phyloP scores from a whole-genome alignment of 2,329 filamentous ascomycete genomes.

The Colletotrichum orchidophilum region DNA sequence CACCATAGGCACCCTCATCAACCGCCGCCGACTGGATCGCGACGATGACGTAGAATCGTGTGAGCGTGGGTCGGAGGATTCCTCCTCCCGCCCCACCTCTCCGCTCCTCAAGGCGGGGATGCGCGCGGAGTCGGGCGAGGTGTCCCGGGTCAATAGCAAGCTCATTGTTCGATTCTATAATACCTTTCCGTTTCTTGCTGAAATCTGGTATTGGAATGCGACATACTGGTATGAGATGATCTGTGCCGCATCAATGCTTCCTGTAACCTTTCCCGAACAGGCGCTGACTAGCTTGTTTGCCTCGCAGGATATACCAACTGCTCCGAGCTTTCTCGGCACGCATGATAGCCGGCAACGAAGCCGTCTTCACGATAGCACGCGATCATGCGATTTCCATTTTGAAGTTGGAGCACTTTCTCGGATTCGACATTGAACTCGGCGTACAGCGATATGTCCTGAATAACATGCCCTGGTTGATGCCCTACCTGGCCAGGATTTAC shows the following conservation, averaged over 20 bases:
- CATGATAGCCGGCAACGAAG: conserved; percentile 48
- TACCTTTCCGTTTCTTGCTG: conserved; percentile 44
- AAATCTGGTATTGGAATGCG: conserved; percentile 50
- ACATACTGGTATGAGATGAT: conserved; percentile 43
- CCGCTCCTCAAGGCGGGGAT: conserved; percentile 30
- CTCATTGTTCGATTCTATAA: conserved; percentile 40
- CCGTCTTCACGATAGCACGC: conserved; percentile 48
- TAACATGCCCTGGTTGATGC: conserved; percentile 47
- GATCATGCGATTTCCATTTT: conserved; percentile 53
- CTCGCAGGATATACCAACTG: conserved; percentile 51
- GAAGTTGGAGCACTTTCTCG: conserved; percentile 45
- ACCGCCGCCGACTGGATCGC: conserved; percentile 22
- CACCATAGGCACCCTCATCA: conserved; percentile 33
- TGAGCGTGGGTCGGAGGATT: conserved; percentile 29
- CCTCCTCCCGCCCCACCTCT: conserved; percentile 12
- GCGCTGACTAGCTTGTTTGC: neutral
- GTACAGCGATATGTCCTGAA: conserved; percentile 51
- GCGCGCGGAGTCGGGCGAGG: conserved; percentile 11
- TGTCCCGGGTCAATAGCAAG: conserved; percentile 31
- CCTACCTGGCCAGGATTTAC: conserved; percentile 52
- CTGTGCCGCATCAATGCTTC: neutral
- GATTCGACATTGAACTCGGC: conserved; percentile 50
- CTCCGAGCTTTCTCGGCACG: conserved; percentile 53
- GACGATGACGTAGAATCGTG: conserved; percentile 25
- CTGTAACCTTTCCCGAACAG: neutral